These are phyloP conservation scores for Naegleria gruberi DNA, from an alignment of 208 protist species.

Conservation along the genomic window DNA sequence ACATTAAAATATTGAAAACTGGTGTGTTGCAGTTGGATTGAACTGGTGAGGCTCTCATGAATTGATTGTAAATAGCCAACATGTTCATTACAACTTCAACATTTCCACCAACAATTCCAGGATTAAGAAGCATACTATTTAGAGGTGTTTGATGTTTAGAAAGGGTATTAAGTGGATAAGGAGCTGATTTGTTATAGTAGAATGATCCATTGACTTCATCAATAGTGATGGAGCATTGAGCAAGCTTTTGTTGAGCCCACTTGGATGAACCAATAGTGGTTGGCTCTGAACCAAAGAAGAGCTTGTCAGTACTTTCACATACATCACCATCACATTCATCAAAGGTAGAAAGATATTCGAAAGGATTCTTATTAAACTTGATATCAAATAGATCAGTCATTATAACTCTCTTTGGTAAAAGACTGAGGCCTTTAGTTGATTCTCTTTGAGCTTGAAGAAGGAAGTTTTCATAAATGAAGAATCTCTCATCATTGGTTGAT, in stretches of 20 bases:
- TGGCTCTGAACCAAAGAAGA: background rate
- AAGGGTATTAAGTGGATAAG: background rate
- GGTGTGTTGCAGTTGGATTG: background rate
- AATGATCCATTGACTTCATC: background rate
- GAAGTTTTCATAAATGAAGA: background rate
- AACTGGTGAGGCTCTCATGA: background rate
- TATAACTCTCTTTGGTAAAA: background rate
- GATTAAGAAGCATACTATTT: background rate
- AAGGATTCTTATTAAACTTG: background rate
- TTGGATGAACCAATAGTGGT: background rate
- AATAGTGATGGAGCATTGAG: background rate
- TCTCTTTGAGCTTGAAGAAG: background rate
- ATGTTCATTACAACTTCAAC: background rate
- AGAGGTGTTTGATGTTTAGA: background rate
- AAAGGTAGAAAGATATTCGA: background rate
- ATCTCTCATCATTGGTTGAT: background rate
- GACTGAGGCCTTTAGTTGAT: background rate
- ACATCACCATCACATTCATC: background rate
- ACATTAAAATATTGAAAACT: background rate
- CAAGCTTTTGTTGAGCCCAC: background rate
- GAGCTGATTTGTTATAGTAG: background rate
- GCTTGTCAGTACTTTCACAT: background rate
- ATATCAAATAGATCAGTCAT: slow-evolving; percentile 4
- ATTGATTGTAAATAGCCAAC: background rate
- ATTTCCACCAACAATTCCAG: background rate